Base-by-base conservation (phyloP, 257 asterid species). In the Ophiorrhiza pumila region DNA sequence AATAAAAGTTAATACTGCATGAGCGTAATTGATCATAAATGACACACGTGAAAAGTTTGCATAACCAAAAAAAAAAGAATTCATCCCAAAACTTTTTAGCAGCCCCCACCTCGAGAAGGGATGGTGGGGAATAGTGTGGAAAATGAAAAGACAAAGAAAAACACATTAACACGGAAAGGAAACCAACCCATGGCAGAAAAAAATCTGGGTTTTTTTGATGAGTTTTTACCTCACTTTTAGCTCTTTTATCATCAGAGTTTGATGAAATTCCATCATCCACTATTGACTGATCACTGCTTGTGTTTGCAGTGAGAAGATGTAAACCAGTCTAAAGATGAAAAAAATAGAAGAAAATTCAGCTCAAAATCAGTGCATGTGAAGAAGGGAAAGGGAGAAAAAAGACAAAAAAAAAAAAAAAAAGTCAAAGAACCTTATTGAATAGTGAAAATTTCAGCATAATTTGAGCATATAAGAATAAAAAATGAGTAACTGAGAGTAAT, bases 231-330 rank as follows among this genome's bases (percentile, higher is more conserved):
- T 89, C 96, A 57, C 41, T 81, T 80, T 83, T 86, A 12, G 85
- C 76, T 82, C 80, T 85, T 81, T 83, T 86, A 22, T 80, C 85
- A 18, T 82, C 86, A 2, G 86, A 81, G 62, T 77, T 78, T 2
- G 88, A 77, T 1, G 89, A 83, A 18, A 81, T 56, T 43, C 88
- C 81, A 45, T 86, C 90, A 13, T 87, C 92, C 37, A 85, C 87
- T 5, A 79, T 55, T 20, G 96, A 86, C 81, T 83, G 90, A 37
- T 93, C 96, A 25, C 88, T 83, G 23, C 84, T 82, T 17, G 86
- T 80, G 72, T 89, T 90, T 9, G 85, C 80, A 4, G 96, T 90
- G 52, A 84, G 87, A 61, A 91, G 97, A 66, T 86, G 90, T 86
- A 89, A 84, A 9, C 92, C 93, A 45, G 94, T 93, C 97, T 91